These are phyloP conservation scores for Castanea sativa DNA, from an alignment of 306 rosid genomes.

Conservation along the genomic window DNA sequence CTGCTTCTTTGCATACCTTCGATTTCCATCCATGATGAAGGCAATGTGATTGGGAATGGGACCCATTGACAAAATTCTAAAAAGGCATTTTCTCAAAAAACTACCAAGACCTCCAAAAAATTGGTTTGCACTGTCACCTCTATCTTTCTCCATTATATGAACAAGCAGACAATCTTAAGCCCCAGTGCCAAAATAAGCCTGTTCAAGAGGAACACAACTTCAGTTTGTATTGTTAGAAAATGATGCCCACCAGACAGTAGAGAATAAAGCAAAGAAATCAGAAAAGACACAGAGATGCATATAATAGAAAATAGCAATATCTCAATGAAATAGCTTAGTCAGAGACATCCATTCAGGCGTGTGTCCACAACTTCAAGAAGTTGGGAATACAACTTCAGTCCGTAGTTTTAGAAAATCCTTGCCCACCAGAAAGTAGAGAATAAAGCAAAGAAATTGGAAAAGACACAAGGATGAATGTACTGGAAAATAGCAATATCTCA, in stretches of 20 bases:
- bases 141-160: conserved; percentile 39
- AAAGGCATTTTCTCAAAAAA: conserved; percentile 55
- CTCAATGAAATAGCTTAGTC: not conserved
- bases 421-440: not conserved
- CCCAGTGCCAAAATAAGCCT: conserved; percentile 8
- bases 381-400: not conserved
- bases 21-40: conserved; percentile 92
- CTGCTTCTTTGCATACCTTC: conserved; percentile 66
- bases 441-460: not conserved
- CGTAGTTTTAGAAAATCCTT: not conserved
- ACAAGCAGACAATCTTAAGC: conserved; percentile 5
- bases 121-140: conserved; percentile 17
- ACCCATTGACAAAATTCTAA: conserved; percentile 53
- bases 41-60: conserved; percentile 73
- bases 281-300: not conserved
- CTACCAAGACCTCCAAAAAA: conserved; percentile 28
- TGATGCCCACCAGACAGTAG: not conserved
- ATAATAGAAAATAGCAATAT: not conserved
- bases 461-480: not conserved
- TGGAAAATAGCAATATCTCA: not conserved
- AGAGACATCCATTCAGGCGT: not conserved
- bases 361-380: not conserved
- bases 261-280: not conserved
- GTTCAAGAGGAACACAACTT: conserved; percentile 15
- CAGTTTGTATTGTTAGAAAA: not conserved